Percentiles rank a stretch among this genome's conserved stretches.
Conservation (phyloP, 352 stramenopile genomes). For the Phytophthora brassicae region DNA sequence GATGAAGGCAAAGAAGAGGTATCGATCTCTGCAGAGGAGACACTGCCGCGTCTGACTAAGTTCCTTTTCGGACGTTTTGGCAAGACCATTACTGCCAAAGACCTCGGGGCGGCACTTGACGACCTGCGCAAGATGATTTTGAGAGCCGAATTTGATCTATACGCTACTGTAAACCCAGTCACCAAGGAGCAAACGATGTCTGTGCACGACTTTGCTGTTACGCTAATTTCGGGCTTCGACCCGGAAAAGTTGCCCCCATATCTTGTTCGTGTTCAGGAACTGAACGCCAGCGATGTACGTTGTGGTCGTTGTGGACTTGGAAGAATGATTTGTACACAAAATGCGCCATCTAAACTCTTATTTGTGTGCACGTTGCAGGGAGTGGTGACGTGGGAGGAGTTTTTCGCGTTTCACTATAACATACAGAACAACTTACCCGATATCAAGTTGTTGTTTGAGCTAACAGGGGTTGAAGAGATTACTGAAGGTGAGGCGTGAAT, state of each 20-base stretch:
- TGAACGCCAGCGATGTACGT: slow-evolving; percentile 62
- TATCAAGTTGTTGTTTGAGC: slow-evolving; percentile 76
- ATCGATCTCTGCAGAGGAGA: slow-evolving; percentile 43
- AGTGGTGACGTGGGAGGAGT: slow-evolving; percentile 70
- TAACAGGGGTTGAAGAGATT: slow-evolving; percentile 62
- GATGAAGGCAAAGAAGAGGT: slow-evolving; percentile 24
- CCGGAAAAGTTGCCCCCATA: slow-evolving; percentile 61
- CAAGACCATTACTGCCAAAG: slow-evolving; percentile 56
- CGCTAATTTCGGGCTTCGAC: slow-evolving; percentile 73
- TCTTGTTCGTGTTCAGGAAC: slow-evolving; percentile 56
- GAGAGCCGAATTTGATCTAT: too few relatives aligned
- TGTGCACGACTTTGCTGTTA: too few relatives aligned
- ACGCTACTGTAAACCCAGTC: too few relatives aligned
- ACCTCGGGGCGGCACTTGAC: slow-evolving; percentile 56
- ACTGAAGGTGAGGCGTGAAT: slow-evolving; percentile 48
- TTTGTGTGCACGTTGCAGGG: too few relatives aligned
- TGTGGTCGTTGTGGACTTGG: too few relatives aligned
- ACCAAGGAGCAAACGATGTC: too few relatives aligned
- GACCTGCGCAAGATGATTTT: slow-evolving; percentile 60
- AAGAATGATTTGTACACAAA: too few relatives aligned
- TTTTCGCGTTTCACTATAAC: slow-evolving; percentile 74
- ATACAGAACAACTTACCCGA: slow-evolving; percentile 70
- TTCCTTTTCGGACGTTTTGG: slow-evolving; percentile 66
- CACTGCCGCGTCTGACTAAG: slow-evolving; percentile 57
- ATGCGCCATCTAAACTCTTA: too few relatives aligned